Evolutionary conservation across 1,284 basidiomycete species (phyloP).

Genomic region (Trametes sp.): DNA sequence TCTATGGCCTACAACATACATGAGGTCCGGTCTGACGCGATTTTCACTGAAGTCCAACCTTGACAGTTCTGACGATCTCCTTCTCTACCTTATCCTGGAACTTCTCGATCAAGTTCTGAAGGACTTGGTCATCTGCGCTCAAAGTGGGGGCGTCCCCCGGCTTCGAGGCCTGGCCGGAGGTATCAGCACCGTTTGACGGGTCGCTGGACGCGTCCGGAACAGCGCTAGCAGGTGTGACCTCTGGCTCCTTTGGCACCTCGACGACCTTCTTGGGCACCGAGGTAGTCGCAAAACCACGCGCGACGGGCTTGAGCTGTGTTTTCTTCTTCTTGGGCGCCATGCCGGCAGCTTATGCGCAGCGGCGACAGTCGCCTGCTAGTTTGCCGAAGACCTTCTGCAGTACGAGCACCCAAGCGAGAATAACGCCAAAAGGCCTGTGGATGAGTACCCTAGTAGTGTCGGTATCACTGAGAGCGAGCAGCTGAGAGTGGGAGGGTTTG

Average conservation of each 20-base stretch:
- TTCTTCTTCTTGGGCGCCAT: constrained; percentile 90
- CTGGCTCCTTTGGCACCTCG: constrained; percentile 40
- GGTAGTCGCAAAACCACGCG: constrained; percentile 85
- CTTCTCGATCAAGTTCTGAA: constrained; percentile 80
- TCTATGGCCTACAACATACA: constrained; percentile 73
- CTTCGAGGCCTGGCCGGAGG: not conserved
- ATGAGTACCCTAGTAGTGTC: constrained; percentile 13
- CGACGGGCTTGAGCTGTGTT: constrained; percentile 79
- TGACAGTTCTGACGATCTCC: constrained; percentile 78
- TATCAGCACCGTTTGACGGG: constrained; percentile 2
- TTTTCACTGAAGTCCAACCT: constrained; percentile 47
- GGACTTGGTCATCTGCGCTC: constrained; percentile 48
- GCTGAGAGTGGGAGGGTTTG: not conserved
- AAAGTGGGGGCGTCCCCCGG: constrained; percentile 10
- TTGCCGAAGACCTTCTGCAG: not conserved
- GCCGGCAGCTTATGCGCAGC: constrained; percentile 16
- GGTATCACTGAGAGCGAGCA: not conserved
- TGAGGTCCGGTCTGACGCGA: not conserved
- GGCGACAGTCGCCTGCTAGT: constrained; percentile 20
- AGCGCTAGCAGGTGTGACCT: constrained; percentile 16
- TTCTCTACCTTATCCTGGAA: constrained; percentile 91
- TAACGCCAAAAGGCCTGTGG: not conserved
- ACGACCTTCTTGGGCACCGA: constrained; percentile 86
- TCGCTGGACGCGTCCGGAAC: constrained; percentile 7
- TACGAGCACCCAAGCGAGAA: constrained; percentile 2